phyloP scores from a whole-genome alignment of 352 stramenopile species.

The Pythium coloratum region DNA sequence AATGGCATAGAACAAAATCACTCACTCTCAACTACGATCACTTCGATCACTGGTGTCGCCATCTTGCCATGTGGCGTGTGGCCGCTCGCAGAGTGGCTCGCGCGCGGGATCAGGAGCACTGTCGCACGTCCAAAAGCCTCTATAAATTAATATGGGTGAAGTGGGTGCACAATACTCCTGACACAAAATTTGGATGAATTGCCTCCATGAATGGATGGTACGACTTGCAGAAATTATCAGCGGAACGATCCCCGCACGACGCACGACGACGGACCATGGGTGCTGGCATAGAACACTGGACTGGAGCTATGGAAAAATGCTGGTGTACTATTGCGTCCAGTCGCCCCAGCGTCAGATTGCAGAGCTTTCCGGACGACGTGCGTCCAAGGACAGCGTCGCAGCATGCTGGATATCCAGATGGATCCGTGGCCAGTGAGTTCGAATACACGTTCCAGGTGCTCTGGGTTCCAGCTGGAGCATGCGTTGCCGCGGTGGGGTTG shows the following conservation, averaged over 20 bases:
- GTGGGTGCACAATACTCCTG: background rate
- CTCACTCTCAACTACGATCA: background rate
- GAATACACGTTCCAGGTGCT: background rate
- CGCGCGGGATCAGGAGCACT: background rate
- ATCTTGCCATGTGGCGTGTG: background rate
- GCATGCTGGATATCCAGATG: constrained; percentile 19
- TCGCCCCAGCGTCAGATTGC: background rate
- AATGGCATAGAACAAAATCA: background rate
- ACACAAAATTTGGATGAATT: background rate
- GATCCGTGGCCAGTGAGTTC: background rate
- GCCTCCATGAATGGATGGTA: background rate
- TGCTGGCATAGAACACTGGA: background rate
- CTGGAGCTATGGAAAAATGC: background rate
- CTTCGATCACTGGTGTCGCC: background rate
- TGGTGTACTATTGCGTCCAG: background rate
- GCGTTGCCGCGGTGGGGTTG: background rate
- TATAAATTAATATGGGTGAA: background rate
- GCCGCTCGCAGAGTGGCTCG: background rate
- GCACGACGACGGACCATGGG: background rate
- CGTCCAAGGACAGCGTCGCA: constrained; percentile 2
- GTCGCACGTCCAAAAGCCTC: background rate
- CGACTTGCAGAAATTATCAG: background rate
- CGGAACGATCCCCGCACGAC: background rate
- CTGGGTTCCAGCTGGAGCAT: constrained; percentile 1
- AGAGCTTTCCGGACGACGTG: background rate